Evolutionary conservation across 208 protist genomes (phyloP), one percentile per base, ranked within the genome.

Genomic region (Angomonas ambiguus): DNA sequence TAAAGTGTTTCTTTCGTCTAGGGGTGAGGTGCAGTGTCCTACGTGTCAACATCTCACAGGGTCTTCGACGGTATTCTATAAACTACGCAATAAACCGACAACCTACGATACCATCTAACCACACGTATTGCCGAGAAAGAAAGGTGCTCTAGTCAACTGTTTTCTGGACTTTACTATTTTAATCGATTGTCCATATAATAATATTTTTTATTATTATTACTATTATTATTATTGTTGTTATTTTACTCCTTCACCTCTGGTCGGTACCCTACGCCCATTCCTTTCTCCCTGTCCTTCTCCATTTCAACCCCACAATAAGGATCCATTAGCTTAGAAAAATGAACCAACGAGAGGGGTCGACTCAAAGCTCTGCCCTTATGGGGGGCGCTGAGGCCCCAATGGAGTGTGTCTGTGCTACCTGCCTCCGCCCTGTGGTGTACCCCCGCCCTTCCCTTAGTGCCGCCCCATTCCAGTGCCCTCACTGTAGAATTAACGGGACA

Each of bases 51-150:
- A 91, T 42, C 67, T 85, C 27, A 93, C 86, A 0, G 90, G 90
- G 1, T 91, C 85, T 11, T 93, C 86, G n/a, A 88, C 76, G 4
- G 87, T 95, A 1, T 95, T 95, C 63, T 95, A 95, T 69, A 95
- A 95, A 69, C 59, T 93, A n/a, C 86, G 90, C 34, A 88, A 76
- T 31, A 76, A 90, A 57, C 64, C 86, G 10, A 95, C 90, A 0
- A 88, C 79, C 22, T 95, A 95, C 73, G 90, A 95, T 58, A 95
- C 90, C 0, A 82, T 95, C 58, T 95, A 72, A 87, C 16, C 27
- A 59, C 34, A 33, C 45, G 30, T 45, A 24, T 2, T 10, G 13
- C 31, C 60, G 27, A 30, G 34, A 3, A n/a, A 13, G 51, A 30
- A 28, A 31, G 51, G 3, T 5, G 51, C 2, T 2, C 51, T 25